Evolutionary conservation across 176 grass and related monocot species (phyloP), one percentile per base, ranked within the genome.

Genomic region (Puya raimondii): DNA sequence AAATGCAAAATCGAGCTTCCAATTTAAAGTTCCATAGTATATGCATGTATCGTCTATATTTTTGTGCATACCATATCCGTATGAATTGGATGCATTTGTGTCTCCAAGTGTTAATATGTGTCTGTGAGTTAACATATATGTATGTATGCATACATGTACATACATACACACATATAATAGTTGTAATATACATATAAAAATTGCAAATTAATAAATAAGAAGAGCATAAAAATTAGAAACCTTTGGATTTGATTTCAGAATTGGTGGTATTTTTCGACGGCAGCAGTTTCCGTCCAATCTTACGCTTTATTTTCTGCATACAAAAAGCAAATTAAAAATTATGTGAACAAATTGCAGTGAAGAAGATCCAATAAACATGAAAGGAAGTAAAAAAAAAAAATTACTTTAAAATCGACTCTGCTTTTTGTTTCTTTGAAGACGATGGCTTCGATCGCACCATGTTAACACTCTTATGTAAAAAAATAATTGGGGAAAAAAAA

Each of bases 211-310:
- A 16, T 4, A 13, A 51, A 66, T 12, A 66, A 51, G 42, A 33
- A 13, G 13, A 29, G 52, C 1, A 12, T 9, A 8, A 8, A 29
- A 2, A 50, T 25, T 20, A 11, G 9, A 47, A 67, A 96, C 92
- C n/a, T 85, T 90, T 97, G 79, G 81, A 90, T 76, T 84, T 92
- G 72, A 97, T 92, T 63, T 90, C 71, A 29, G 82, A 88, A 66
- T 85, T 83, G 78, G 94, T 97, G 21, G 94, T 84, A 87, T 97
- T 97, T 77, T 86, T 92, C 11, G 94, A 50, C 4, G 86, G 94
- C 26, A 86, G 89, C 21, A 97, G 77, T 79, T 93, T 97, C 47
- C 89, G 79, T n/a, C 94, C 94, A 2, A 97, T 80, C 79, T 88
- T 88, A 61, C 76, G 86, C 80, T 85, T 97, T 65, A 88, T 82